Conservation (phyloP, 768 basidiomycete genomes). For the Rhodocollybia butyracea region DNA sequence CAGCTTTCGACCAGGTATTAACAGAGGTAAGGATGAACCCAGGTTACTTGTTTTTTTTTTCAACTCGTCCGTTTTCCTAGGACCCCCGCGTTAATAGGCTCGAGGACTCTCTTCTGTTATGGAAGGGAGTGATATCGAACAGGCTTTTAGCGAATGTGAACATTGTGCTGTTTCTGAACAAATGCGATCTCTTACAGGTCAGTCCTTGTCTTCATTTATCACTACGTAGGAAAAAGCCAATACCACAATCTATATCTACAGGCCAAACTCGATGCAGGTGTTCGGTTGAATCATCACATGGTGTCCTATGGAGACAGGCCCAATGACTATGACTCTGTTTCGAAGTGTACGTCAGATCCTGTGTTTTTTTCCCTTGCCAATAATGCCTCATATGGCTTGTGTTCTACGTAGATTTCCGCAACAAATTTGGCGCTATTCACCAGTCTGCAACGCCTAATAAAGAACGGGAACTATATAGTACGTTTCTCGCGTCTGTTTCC, state of each 20-base stretch:
- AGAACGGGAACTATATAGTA: constrained; percentile 71
- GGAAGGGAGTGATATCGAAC: constrained; percentile 72
- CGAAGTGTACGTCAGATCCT: constrained; percentile 54
- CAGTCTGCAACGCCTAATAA: constrained; percentile 66
- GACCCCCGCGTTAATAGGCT: constrained; percentile 72
- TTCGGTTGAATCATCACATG: constrained; percentile 68
- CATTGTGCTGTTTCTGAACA: constrained; percentile 81
- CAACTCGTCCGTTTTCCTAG: constrained; percentile 30
- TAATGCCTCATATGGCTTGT: constrained; percentile 4
- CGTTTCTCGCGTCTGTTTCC: constrained; percentile 20
- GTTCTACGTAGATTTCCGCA: constrained; percentile 56
- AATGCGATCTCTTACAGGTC: constrained; percentile 74
- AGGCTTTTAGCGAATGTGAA: constrained; percentile 70
- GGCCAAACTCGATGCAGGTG: constrained; percentile 76
- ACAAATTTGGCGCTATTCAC: constrained; percentile 70
- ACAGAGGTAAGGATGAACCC: constrained; percentile 51
- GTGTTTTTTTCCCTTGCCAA: not conserved
- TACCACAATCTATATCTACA: constrained; percentile 20
- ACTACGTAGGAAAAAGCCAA: too few relatives aligned
- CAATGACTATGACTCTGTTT: constrained; percentile 76
- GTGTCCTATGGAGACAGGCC: constrained; percentile 67
- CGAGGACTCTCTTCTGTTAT: constrained; percentile 75
- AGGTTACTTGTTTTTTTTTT: constrained; percentile 4
- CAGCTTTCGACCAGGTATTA: constrained; percentile 82
- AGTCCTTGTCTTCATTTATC: constrained; percentile 11